These are phyloP conservation scores for Pyrenochaeta sp. DNA, from an alignment of 2,329 filamentous ascomycete species.

Conservation along the genomic window DNA sequence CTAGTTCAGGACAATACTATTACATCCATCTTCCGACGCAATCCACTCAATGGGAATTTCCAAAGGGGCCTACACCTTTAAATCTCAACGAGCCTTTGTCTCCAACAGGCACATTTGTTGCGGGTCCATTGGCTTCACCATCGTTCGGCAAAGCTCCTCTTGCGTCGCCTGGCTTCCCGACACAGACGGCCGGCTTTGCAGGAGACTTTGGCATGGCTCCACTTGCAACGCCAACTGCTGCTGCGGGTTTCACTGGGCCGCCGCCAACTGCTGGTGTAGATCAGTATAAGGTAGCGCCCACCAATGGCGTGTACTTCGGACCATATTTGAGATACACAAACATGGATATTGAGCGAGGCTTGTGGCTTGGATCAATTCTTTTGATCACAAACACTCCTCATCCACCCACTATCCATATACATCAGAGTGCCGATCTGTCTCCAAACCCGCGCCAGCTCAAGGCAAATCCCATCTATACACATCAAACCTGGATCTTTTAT, in stretches of 20 bases:
- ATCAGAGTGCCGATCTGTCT: slow-evolving; percentile 87
- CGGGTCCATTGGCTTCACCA: slow-evolving; percentile 51
- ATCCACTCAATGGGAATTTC: slow-evolving; percentile 98
- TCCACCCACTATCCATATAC: slow-evolving; percentile 94
- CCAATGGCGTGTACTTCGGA: slow-evolving; percentile 97
- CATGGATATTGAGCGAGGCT: slow-evolving; percentile 90
- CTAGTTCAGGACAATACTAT: slow-evolving; percentile 96
- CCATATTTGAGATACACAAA: slow-evolving; percentile 96
- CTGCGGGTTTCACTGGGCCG: slow-evolving; percentile 86
- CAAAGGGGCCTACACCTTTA: slow-evolving; percentile 90
- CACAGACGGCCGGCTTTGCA: slow-evolving; percentile 83
- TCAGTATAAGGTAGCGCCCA: slow-evolving; percentile 90
- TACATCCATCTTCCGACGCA: slow-evolving; percentile 97
- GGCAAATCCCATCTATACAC: slow-evolving; percentile 81
- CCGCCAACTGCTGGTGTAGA: slow-evolving; percentile 88
- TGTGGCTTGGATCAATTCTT: slow-evolving; percentile 93
- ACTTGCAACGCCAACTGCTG: slow-evolving; percentile 74
- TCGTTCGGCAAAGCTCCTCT: slow-evolving; percentile 67
- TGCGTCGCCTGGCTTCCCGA: slow-evolving; percentile 82
- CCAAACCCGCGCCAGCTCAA: slow-evolving; percentile 90
- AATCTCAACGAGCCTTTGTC: slow-evolving; percentile 87
- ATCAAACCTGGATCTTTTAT: slow-evolving; percentile 95
- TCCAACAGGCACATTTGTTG: slow-evolving; percentile 67
- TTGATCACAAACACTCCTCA: slow-evolving; percentile 90
- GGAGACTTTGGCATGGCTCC: slow-evolving; percentile 84